phyloP scores from a whole-genome alignment of 163 green algal genomes.

The Scenedesmus sp. region DNA sequence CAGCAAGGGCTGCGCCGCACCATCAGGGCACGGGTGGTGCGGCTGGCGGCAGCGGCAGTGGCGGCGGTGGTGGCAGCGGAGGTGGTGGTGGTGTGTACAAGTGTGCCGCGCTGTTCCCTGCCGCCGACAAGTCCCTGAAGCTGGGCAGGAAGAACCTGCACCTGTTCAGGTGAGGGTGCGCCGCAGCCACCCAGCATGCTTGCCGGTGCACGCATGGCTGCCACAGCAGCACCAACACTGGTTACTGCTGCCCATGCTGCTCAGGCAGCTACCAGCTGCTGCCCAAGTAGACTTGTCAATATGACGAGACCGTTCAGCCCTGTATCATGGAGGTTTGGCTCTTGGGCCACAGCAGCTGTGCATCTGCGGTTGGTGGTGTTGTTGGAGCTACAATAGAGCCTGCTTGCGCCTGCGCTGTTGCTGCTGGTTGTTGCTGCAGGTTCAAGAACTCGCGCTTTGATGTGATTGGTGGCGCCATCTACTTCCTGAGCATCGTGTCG shows the following conservation, averaged over 20 bases:
- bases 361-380: too few relatives aligned
- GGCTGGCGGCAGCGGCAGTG: not conserved
- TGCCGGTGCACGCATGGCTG: not conserved
- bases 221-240: not conserved
- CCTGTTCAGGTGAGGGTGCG: conserved; percentile 74
- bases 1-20: not conserved
- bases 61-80: not conserved
- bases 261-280: too few relatives aligned
- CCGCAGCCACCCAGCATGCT: not conserved
- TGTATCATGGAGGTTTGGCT: too few relatives aligned
- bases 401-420: not conserved
- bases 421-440: conserved; percentile 40
- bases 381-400: not conserved
- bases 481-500: conserved; percentile 91
- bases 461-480: conserved; percentile 87
- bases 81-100: conserved; percentile 59
- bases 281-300: too few relatives aligned
- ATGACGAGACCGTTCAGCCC: too few relatives aligned
- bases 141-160: conserved; percentile 87
- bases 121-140: conserved; percentile 60
- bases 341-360: too few relatives aligned
- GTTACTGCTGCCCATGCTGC: too few relatives aligned
- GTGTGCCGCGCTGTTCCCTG: conserved; percentile 71
- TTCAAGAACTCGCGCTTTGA: conserved; percentile 85
- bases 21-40: not conserved